A percentile compares a stretch with the other conserved stretches of the same genome.
Conservation (phyloP, 345 rosid species). For the Rhizophora apiculata region DNA sequence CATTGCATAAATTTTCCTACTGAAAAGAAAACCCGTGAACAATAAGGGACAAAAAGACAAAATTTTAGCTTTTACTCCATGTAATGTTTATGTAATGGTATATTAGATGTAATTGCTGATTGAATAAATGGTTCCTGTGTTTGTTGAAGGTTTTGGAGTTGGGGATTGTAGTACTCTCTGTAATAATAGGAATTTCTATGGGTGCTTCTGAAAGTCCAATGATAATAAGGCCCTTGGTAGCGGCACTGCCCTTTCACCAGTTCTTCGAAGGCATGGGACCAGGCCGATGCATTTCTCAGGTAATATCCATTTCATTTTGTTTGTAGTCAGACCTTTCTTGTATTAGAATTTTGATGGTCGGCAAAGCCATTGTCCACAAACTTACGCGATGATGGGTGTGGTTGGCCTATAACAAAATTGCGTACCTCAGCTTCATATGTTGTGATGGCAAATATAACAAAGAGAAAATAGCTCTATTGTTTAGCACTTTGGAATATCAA, state of each 20-base stretch:
- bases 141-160: conserved; percentile 53
- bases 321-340: neutral
- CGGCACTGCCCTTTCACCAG: conserved; percentile 73
- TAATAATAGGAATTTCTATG: conserved; percentile 58
- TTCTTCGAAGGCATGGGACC: conserved; percentile 79
- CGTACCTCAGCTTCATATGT: too few relatives aligned
- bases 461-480: too few relatives aligned
- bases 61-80: too few relatives aligned
- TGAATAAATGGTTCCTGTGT: neutral
- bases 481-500: too few relatives aligned
- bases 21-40: neutral
- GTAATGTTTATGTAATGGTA: neutral
- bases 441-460: too few relatives aligned
- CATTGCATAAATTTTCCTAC: neutral
- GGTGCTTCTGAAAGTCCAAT: conserved; percentile 59
- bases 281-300: conserved; percentile 68
- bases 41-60: too few relatives aligned
- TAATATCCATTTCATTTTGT: neutral
- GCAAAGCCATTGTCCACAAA: too few relatives aligned
- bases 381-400: too few relatives aligned
- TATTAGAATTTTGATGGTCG: too few relatives aligned
- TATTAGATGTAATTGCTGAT: neutral
- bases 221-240: conserved; percentile 48
- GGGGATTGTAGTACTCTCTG: conserved; percentile 71
- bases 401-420: too few relatives aligned